phyloP scores from a whole-genome alignment of 2,329 filamentous ascomycete genomes.

The Pezicula neosporulosa region DNA sequence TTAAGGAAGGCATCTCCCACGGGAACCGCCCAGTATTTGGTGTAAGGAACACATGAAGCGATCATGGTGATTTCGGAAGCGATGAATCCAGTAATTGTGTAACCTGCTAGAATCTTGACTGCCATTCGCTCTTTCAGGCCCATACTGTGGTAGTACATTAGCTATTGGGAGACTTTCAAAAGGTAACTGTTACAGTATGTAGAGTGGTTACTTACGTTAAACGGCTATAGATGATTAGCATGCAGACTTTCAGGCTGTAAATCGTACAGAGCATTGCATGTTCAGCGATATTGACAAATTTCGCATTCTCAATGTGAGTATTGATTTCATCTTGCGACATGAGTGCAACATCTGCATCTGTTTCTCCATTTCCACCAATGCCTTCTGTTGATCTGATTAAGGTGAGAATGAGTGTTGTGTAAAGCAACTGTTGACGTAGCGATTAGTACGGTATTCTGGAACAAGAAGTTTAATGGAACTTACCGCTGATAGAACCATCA shows the following conservation, averaged over 20 bases:
- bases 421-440: slow-evolving; percentile 21
- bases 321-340: slow-evolving; percentile 33
- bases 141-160: slow-evolving; percentile 19
- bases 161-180: neutral
- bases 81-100: slow-evolving; percentile 42
- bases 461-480: neutral
- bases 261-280: slow-evolving; percentile 43
- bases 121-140: slow-evolving; percentile 36
- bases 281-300: slow-evolving; percentile 57
- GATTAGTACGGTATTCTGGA: neutral
- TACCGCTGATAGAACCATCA: slow-evolving; percentile 9
- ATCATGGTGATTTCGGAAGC: slow-evolving; percentile 43
- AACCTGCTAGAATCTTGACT: slow-evolving; percentile 44
- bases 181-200: neutral
- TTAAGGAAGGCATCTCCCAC: slow-evolving; percentile 24
- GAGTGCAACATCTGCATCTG: slow-evolving; percentile 28
- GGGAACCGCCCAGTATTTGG: slow-evolving; percentile 52
- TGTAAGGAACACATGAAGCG: slow-evolving; percentile 46
- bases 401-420: slow-evolving; percentile 36
- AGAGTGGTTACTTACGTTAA: slow-evolving; percentile 31
- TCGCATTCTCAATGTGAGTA: slow-evolving; percentile 46
- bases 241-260: slow-evolving; percentile 49
- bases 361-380: slow-evolving; percentile 37
- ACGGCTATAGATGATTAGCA: slow-evolving; percentile 52
- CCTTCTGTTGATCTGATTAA: slow-evolving; percentile 34